Conservation (phyloP, 768 basidiomycete species). For the Russula foetens region DNA sequence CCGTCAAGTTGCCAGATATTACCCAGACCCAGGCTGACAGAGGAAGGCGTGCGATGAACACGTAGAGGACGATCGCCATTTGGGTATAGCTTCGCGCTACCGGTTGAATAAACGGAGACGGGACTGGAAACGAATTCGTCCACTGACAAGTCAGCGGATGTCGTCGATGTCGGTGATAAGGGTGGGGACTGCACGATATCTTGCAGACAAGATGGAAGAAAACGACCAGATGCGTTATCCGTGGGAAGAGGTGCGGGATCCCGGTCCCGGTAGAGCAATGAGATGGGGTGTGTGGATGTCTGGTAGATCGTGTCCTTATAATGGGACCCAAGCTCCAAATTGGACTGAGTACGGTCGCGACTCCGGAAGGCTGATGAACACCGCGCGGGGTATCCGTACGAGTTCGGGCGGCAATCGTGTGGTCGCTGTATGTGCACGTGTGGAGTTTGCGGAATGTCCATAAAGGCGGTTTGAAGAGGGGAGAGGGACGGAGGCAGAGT, state of each 20-base stretch:
- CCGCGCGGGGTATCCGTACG: not conserved
- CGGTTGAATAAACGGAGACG: constrained; percentile 11
- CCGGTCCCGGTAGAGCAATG: constrained; percentile 28
- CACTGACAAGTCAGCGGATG: constrained; percentile 56
- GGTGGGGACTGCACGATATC: constrained; percentile 68
- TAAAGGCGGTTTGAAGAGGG: not conserved
- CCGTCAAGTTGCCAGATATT: constrained; percentile 72
- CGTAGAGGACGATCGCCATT: constrained; percentile 10
- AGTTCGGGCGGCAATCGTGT: not conserved
- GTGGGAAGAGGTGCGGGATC: constrained; percentile 19
- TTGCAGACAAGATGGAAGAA: constrained; percentile 72
- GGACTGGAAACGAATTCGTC: constrained; percentile 38
- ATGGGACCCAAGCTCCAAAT: constrained; percentile 42
- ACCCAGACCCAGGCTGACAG: constrained; percentile 29
- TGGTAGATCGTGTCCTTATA: constrained; percentile 56
- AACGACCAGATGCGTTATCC: constrained; percentile 29
- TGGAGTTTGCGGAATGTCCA: not conserved
- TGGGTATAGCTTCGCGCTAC: constrained; percentile 9
- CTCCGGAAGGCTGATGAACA: not conserved
- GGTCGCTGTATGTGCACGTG: not conserved
- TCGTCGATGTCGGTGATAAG: constrained; percentile 41
- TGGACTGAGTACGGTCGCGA: constrained; percentile 18
- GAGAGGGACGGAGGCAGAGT: constrained; percentile 9
- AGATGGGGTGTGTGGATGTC: constrained; percentile 42
- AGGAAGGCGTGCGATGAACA: constrained; percentile 13